A percentile compares a stretch with the other conserved stretches of the same genome.
phyloP scores from a whole-genome alignment of 2,329 filamentous ascomycete genomes.

The Verticillium albo-atrum region DNA sequence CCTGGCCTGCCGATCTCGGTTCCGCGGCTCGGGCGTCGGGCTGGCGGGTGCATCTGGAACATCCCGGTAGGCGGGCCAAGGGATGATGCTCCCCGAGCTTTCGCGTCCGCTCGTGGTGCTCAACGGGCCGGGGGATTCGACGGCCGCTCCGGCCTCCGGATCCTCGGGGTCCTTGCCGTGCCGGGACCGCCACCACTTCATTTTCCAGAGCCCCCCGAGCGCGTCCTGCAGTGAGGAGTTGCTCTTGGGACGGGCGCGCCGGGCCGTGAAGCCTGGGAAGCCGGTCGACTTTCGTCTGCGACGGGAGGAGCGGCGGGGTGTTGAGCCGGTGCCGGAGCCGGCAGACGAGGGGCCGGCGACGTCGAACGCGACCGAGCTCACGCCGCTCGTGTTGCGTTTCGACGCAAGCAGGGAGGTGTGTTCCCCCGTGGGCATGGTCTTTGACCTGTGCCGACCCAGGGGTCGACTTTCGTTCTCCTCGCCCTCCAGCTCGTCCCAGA shows the following conservation, averaged over 20 bases:
- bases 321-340: conserved; percentile 10
- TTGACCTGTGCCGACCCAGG: conserved; percentile 38
- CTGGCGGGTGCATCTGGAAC: conserved; percentile 7
- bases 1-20: not conserved
- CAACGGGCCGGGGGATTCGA: conserved; percentile 9
- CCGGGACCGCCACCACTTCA: conserved; percentile 48
- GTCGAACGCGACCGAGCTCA: conserved; percentile 9
- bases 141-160: conserved; percentile 11
- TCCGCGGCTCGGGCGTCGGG: not conserved
- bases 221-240: conserved; percentile 43
- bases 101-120: not conserved
- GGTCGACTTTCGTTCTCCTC: conserved; percentile 43
- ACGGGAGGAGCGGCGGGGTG: conserved; percentile 17
- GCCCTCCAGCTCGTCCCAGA: conserved; percentile 86
- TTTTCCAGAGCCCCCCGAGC: conserved; percentile 46
- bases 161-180: not conserved
- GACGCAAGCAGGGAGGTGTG: conserved; percentile 31
- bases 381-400: conserved; percentile 12
- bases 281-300: conserved; percentile 54
- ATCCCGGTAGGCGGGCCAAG: conserved; percentile 14
- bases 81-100: not conserved
- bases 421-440: conserved; percentile 41
- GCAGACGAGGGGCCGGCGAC: conserved; percentile 7
- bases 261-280: conserved; percentile 56
- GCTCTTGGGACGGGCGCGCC: conserved; percentile 35